Evolutionary conservation across 768 basidiomycete genomes (phyloP).

Genomic region (Mycena amicta): DNA sequence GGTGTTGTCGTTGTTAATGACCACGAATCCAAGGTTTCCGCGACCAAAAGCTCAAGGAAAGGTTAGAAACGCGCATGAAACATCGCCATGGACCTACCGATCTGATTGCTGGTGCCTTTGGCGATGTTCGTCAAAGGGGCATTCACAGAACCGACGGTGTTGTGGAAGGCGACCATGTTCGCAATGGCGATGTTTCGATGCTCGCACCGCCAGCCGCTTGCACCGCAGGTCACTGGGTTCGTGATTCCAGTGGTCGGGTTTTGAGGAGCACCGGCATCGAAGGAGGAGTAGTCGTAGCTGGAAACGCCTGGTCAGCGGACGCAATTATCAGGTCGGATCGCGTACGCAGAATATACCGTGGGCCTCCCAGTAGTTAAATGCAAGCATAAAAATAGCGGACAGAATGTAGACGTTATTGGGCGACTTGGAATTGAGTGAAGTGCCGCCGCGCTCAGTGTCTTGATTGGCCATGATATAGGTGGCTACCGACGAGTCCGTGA

Average conservation of each 20-base stretch:
- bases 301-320: too few species aligned
- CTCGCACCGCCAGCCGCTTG: slow-evolving; percentile 25
- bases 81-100: slow-evolving; percentile 16
- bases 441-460: slow-evolving; percentile 23
- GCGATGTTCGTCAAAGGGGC: slow-evolving; percentile 13
- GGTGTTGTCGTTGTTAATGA: slow-evolving; percentile 17
- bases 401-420: slow-evolving; percentile 24
- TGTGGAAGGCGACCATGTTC: slow-evolving; percentile 17
- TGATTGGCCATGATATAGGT: slow-evolving; percentile 26
- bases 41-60: slow-evolving; percentile 11
- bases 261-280: slow-evolving; percentile 22
- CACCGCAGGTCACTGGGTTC: slow-evolving; percentile 22
- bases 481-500: slow-evolving; percentile 18
- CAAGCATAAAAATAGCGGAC: slow-evolving; percentile 24
- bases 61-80: background rate
- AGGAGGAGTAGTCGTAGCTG: slow-evolving; percentile 8
- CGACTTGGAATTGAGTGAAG: slow-evolving; percentile 21
- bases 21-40: slow-evolving; percentile 13
- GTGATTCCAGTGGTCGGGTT: slow-evolving; percentile 20
- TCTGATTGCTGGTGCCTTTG: slow-evolving; percentile 11
- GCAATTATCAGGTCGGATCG: too few species aligned
- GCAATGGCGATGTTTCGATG: slow-evolving; percentile 5
- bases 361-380: slow-evolving; percentile 26
- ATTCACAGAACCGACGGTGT: slow-evolving; percentile 18
- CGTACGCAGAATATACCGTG: slow-evolving; percentile 24